phyloP scores from a whole-genome alignment of 805 yeast genomes.

The Kodamaea laetipori region DNA sequence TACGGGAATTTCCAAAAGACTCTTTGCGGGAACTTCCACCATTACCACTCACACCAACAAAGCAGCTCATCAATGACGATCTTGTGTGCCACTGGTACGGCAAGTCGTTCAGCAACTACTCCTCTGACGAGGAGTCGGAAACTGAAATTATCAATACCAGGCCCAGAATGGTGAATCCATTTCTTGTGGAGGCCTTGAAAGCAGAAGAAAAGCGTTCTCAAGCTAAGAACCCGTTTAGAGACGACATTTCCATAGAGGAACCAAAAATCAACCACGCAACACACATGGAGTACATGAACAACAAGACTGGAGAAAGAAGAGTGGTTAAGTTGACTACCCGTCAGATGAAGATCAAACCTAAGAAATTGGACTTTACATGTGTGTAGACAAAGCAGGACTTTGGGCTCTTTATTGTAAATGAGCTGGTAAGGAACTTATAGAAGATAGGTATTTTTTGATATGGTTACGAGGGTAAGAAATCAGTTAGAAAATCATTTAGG shows the following conservation, averaged over 20 bases:
- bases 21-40: background rate
- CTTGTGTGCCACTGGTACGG: constrained; percentile 42
- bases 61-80: constrained; percentile 36
- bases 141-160: constrained; percentile 9
- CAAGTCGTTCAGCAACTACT: constrained; percentile 30
- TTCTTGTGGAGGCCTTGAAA: constrained; percentile 14
- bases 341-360: constrained; percentile 41
- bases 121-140: constrained; percentile 32
- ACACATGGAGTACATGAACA: constrained; percentile 31
- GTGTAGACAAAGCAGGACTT: constrained; percentile 6
- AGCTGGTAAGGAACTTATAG: too few species aligned
- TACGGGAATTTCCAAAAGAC: too few species aligned
- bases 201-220: constrained; percentile 5
- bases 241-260: constrained; percentile 10
- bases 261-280: constrained; percentile 20
- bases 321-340: constrained; percentile 34
- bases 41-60: constrained; percentile 30
- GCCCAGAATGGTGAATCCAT: constrained; percentile 26
- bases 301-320: constrained; percentile 39
- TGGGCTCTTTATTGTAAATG: too few species aligned
- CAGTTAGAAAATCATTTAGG: too few species aligned
- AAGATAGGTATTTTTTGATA: too few species aligned
- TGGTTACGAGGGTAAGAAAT: too few species aligned
- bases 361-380: constrained; percentile 34
- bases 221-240: constrained; percentile 1